Base-by-base conservation (phyloP, 768 basidiomycete species). In the Clitopilus hobsonii region DNA sequence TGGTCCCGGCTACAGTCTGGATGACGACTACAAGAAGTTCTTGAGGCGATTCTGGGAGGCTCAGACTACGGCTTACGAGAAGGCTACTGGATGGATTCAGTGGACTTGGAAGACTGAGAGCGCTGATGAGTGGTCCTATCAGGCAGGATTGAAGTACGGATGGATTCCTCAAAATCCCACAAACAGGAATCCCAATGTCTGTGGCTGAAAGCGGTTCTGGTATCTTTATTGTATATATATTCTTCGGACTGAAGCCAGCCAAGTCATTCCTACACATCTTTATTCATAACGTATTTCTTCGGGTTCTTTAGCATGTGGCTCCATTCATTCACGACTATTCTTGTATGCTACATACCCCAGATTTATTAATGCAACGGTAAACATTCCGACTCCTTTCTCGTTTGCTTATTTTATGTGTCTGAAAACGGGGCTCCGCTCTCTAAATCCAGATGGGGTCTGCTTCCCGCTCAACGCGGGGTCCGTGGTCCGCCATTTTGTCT, bases 111-210 rank as follows among this genome's bases (percentile, higher is more conserved):
- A 92, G 72, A 68, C 89, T 0, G 91, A 93, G 68, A 71, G 71
- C 57, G 86, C 90, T 1, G 88, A 91, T 58, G 94, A 96, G 56
- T 97, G 94, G 94, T 79, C 88, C 0, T 96, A 96, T 73, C 81
- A 89, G 59, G 85, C 88, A 41, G 92, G 92, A 32, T 74, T 95
- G 29, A 67, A 73, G 13, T 78, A 85, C 57, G 93, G 93, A 20
- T 94, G 90, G 91, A 94, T 96, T 65, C 93, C 94, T 7, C 67
- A 75, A 57, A 67, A 79, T 56, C 79, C 80, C 4, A 78, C 78
- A 6, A 61, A 67, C 24, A 67, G 71, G 62, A 90, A 82, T 69
- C 86, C 84, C 14, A 77, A 73, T 59, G 86, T 88, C 53, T 95
- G 89, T 60, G 71, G 69, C 26, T 79, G 66, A 65, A 45, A 18